phyloP scores from a whole-genome alignment of 1,284 basidiomycete genomes.

The Sanghuangporus sanghuang region DNA sequence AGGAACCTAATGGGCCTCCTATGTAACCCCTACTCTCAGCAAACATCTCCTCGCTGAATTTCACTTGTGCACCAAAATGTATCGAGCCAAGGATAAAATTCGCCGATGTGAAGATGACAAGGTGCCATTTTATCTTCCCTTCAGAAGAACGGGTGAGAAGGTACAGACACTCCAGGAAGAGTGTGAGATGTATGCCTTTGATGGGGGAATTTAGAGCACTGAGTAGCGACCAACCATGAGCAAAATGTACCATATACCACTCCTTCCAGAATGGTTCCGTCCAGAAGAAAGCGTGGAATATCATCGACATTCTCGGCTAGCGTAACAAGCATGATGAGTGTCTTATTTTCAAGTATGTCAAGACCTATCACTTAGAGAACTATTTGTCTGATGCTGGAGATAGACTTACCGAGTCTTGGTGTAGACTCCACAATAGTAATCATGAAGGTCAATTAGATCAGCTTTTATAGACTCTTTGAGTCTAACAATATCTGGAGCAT shows the following conservation, averaged over 20 bases:
- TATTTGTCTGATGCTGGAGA: too few relatives aligned
- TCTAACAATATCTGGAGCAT: too few relatives aligned
- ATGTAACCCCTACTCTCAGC: too few relatives aligned
- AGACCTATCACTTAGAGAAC: too few relatives aligned
- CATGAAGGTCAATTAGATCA: too few relatives aligned
- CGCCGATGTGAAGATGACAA: not conserved
- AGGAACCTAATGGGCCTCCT: slow-evolving; percentile 2
- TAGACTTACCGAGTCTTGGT: too few relatives aligned
- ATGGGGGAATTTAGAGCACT: not conserved
- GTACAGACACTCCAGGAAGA: slow-evolving; percentile 1
- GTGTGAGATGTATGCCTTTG: not conserved
- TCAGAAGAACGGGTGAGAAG: not conserved
- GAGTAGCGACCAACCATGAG: not conserved
- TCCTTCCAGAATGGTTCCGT: not conserved
- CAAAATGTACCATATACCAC: not conserved
- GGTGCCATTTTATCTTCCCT: not conserved
- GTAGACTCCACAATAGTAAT: too few relatives aligned
- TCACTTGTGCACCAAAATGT: too few relatives aligned
- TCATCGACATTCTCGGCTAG: not conserved
- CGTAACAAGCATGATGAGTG: too few relatives aligned
- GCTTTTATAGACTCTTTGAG: too few relatives aligned
- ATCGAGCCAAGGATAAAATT: slow-evolving; percentile 6
- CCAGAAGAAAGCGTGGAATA: not conserved
- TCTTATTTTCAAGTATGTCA: too few relatives aligned
- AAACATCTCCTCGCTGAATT: too few relatives aligned